Evolutionary conservation across 1,284 basidiomycete species (phyloP), one percentile per base, ranked within the genome.

Genomic region (Cutaneotrichosporon sp.): DNA sequence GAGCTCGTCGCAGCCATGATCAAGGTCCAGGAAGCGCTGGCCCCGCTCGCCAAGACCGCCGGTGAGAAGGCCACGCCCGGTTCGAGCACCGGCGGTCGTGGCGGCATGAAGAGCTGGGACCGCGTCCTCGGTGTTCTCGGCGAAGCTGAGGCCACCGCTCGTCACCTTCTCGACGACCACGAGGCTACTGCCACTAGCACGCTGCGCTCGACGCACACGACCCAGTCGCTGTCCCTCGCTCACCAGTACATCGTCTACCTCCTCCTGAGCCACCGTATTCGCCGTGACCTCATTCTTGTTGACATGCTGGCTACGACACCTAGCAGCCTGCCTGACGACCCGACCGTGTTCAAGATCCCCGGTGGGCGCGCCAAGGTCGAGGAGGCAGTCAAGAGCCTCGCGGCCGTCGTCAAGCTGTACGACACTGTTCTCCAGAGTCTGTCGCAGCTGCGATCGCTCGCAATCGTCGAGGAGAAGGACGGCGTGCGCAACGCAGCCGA

Each of bases 1-100:
- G 92, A 98, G 76, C 77, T 98, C 46, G 90, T 97, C 46, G 88
- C 88, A 64, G 88, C 88, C 17, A 78, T 97, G 56, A 74, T 90
- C 55, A 86, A 83, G 63, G 87, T 94, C 4, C 88, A 92, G 66
- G 83, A 85, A 13, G 89, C 87, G 3, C 83, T 92, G 64, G 68
- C 60, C n/a, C 69, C 59, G 35, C 60, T 79, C 36, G 49, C 60
- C 36, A 67, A 66, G 54, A 52, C 58, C 18, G 52, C 80, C 77
- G 61, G 72, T 85, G 50, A 73, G 65, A 59, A 63, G 51, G 39
- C 38, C 10, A 35, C 15, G 15, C 12, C 20, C 12, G 22, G 41
- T 22, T n/a, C 39, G 17, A 20, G 41, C 23, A 30, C 26, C 10
- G 26, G 26, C 26, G 62, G 66, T 21, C 62, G 56, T 23, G 65